Base-by-base conservation (phyloP, 2,329 filamentous ascomycete genomes). In the Verticillium dahliae region DNA sequence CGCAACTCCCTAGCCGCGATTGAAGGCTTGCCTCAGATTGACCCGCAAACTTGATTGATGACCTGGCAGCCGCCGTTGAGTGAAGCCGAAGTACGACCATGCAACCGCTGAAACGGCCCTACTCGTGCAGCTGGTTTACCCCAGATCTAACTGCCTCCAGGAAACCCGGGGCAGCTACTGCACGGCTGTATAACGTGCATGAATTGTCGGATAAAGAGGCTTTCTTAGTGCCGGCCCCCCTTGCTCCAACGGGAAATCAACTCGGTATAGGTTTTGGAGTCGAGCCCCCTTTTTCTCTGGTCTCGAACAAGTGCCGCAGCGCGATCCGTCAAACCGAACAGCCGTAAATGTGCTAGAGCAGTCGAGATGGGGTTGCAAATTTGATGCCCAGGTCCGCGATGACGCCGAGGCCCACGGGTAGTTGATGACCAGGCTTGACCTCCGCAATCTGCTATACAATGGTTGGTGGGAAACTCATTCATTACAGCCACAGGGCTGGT, bases 51-150 rank as follows among this genome's bases (percentile, higher is more conserved):
- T 18, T 52, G 45, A 52, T 52, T 52, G 7, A n/a, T 52, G n/a
- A n/a, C 45, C 13, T 52, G 45, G 45, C 1, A 10, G 13, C 22
- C 45, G 45, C 45, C 45, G 45, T 13, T 27, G 37, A 58, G 57
- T 58, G 31, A 33, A 58, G 57, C 57, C 57, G 57, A 58, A 41
- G 39, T 45, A 34, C 57, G 38, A 31, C 39, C 57, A 45, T 34
- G 38, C 38, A 41, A 50, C 38, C 22, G 35, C 33, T 31, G 35
- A 58, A 58, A 58, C 57, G 57, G 57, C 57, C 57, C 57, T 58
- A 58, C 22, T 58, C 57, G 22, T 41, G 38, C 41, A 39, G 57
- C 57, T 39, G 45, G 13, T 50, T 35, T 50, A 39, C 38, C 34
- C 57, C 57, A 58, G 38, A 50, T 50, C 33, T 58, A 58, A 50